Conservation (phyloP, 495 filamentous ascomycete genomes). For the Trichocladium uniseriatum region DNA sequence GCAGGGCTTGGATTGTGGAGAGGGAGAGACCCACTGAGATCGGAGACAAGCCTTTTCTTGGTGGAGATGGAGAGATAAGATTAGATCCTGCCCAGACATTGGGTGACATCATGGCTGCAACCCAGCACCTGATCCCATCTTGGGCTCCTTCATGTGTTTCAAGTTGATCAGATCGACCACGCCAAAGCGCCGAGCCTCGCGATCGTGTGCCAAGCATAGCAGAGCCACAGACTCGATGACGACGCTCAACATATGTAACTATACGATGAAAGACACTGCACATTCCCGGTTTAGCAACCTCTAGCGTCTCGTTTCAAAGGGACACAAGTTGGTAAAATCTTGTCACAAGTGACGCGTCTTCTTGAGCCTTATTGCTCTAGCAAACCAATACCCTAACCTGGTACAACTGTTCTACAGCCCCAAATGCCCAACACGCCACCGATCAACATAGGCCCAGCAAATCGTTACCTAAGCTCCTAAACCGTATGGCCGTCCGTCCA, state of each 20-base stretch:
- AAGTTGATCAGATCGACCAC: too few relatives aligned
- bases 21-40: too few relatives aligned
- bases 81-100: too few relatives aligned
- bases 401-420: conserved; percentile 14
- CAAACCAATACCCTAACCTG: conserved; percentile 2
- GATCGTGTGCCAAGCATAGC: too few relatives aligned
- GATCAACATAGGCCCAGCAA: neutral
- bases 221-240: neutral
- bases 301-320: neutral
- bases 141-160: too few relatives aligned
- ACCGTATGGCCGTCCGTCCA: conserved; percentile 1
- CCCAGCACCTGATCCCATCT: too few relatives aligned
- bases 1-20: too few relatives aligned
- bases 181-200: too few relatives aligned
- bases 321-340: neutral
- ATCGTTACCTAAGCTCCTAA: conserved; percentile 3
- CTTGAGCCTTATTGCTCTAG: neutral
- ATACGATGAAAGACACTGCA: too few relatives aligned
- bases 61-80: too few relatives aligned
- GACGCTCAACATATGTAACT: neutral
- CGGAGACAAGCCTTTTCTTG: too few relatives aligned
- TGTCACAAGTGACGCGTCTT: conserved; percentile 11
- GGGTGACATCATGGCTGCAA: too few relatives aligned
- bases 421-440: neutral
- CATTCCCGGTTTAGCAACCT: neutral